Percentiles rank a stretch among this genome's conserved stretches.
phyloP scores from a whole-genome alignment of 2,329 filamentous ascomycete species.

The Penicillium sp. region DNA sequence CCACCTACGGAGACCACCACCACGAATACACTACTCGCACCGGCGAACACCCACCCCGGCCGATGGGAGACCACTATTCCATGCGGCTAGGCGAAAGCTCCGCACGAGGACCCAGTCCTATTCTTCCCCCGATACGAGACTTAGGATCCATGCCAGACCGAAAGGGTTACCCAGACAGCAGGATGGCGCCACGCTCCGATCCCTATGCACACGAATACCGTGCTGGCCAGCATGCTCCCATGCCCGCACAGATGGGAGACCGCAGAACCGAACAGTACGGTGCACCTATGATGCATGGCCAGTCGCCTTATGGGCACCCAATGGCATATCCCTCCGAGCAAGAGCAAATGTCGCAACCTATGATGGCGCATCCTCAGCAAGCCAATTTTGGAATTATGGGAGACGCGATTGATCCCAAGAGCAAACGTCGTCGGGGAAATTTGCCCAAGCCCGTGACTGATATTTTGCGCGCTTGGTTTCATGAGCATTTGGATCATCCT shows the following conservation, averaged over 20 bases:
- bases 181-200: constrained; percentile 28
- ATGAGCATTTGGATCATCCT: constrained; percentile 73
- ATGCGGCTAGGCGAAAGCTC: constrained; percentile 23
- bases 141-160: constrained; percentile 35
- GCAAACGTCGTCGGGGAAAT: constrained; percentile 70
- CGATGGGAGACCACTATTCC: constrained; percentile 21
- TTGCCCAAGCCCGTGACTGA: constrained; percentile 88
- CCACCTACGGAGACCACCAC: constrained; percentile 21
- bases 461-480: constrained; percentile 76
- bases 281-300: constrained; percentile 26
- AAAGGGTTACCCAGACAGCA: constrained; percentile 28
- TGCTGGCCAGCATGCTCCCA: constrained; percentile 12
- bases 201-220: constrained; percentile 30
- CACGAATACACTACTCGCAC: constrained; percentile 29
- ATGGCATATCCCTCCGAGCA: constrained; percentile 31
- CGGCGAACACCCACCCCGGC: constrained; percentile 17
- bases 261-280: constrained; percentile 26
- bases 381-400: constrained; percentile 42
- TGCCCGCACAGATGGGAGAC: constrained; percentile 24
- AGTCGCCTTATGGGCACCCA: constrained; percentile 30
- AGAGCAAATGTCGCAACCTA: constrained; percentile 33
- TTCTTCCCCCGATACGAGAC: constrained; percentile 40
- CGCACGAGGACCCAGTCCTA: constrained; percentile 36
- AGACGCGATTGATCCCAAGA: constrained; percentile 39
- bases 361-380: constrained; percentile 31